Base-by-base conservation (phyloP, 2,329 filamentous ascomycete species). In the Aspergillus transmontanensis region DNA sequence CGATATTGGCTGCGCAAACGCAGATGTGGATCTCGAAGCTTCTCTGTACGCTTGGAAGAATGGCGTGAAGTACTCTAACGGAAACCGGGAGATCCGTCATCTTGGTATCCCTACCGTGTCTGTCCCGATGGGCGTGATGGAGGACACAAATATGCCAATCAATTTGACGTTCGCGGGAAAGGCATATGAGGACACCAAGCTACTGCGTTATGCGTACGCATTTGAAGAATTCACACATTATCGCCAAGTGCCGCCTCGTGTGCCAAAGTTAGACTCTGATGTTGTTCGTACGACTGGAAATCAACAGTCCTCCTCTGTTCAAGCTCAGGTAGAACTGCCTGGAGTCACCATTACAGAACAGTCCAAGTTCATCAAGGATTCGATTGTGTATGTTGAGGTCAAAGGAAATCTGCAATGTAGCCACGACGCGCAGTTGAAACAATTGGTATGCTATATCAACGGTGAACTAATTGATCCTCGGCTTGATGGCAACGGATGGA, bases 91-190 rank as follows among this genome's bases (percentile, higher is more conserved):
- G 0, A 74, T 87, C 1, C 76, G 84, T 12, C 85, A 87, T 59
- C 74, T 86, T 2, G 85, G 85, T 0, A 79, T 87, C 0, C 85
- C 85, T 0, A 84, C 82, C 0, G 78, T 87, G 2, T 83, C 79
- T 0, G 82, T 86, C 0, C 80, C 84, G 0, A 87, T 87, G 85
- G 85, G 85, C 0, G 61, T 78, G 1, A 78, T 86, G 75, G 68
- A 65, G 1, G 75, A 80, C 10, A 82, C 76, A 54, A 65, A 69
- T 0, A 85, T 87, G 81, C 85, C 85, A 0, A 77, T 86, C 0
- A 83, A 83, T 30, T 66, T 87, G 12, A 86, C 84, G 0, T 85
- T 87, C 68, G 82, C 80, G 0, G 81, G 80, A 0, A 82, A 78
- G 39, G 83, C 82, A 1, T 84, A 83, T 54, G 75, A 79, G 0